Evolutionary conservation across 257 asterid species (phyloP).

Genomic region (Catharanthus roseus): DNA sequence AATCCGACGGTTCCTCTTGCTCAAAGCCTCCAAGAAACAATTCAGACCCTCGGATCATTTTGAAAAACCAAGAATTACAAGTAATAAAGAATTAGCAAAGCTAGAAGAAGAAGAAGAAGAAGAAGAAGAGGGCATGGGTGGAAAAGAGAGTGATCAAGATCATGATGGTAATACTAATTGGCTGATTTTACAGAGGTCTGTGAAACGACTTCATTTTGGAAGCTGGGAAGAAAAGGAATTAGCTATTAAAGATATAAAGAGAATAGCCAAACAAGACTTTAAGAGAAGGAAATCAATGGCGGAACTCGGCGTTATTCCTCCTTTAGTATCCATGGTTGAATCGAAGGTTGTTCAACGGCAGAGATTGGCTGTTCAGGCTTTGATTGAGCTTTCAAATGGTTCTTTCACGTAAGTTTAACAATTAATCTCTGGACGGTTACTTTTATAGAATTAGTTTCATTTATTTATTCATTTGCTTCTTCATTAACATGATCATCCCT

Average conservation of each 20-base stretch:
- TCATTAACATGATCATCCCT: neutral
- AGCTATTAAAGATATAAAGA: constrained; percentile 61
- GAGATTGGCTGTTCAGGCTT: constrained; percentile 54
- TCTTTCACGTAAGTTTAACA: constrained; percentile 67
- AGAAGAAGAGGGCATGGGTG: constrained; percentile 18
- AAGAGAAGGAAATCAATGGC: constrained; percentile 65
- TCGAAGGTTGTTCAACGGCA: constrained; percentile 52
- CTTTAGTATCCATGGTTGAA: constrained; percentile 72
- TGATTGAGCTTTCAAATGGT: constrained; percentile 60
- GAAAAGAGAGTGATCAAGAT: constrained; percentile 11
- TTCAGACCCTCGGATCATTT: constrained; percentile 19
- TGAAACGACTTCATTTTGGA: constrained; percentile 87
- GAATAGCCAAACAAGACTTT: constrained; percentile 47
- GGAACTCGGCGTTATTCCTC: constrained; percentile 91
- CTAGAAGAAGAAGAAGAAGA: too few species aligned
- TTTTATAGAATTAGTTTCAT: neutral
- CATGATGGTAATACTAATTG: constrained; percentile 19
- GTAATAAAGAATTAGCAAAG: too few species aligned
- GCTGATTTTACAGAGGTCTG: constrained; percentile 53
- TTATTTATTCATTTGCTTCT: neutral
- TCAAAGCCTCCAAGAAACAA: constrained; percentile 25
- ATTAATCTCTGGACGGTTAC: neutral
- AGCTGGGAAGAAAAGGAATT: constrained; percentile 64
- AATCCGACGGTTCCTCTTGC: constrained; percentile 35
- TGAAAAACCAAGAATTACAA: neutral